Base-by-base conservation (phyloP, 192 early-diverging fungal genomes). In the Phlyctochytrium arcticum region DNA sequence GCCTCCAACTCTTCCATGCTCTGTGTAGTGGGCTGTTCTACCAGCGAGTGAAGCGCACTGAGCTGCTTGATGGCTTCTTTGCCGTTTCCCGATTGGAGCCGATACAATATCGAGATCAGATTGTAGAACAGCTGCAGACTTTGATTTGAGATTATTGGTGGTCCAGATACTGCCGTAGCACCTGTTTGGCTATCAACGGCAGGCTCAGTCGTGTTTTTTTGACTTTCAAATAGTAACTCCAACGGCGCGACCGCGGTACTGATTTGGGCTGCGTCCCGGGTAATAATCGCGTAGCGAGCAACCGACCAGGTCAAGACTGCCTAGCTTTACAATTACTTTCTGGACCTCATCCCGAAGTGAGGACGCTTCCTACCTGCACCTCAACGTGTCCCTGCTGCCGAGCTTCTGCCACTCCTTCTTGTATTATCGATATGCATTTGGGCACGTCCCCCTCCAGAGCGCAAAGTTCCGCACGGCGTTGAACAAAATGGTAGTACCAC, bases 401-500 rank as follows among this genome's bases (percentile, higher is more conserved):
- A 6, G 70, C 64, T 33, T 60, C 62, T 30, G 32, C 56, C n/a
- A 34, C 63, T 12, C 53, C 70, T 26, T 15, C n/a, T 6, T 23
- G 15, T 9, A 72, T 6, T 3, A 60, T 32, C 9, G 50, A 35
- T 19, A 19, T 32, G 35, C 62, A 57, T 4, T n/a, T 35, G n/a
- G 29, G 36, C 6, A 46, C 21, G n/a, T 72, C 60, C 5, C 51
- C 58, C 7, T 65, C 64, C 31, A 19, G 27, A 7, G 48, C 39
- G 12, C 21, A 36, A 9, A 72, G 21, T 19, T 60, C 49, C 21
- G 48, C 63, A 17, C 57, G 39, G 17, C 57, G 27, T 39, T 46
- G 24, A 6, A 49, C 37, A 32, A 72, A 72, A 35, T 72, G 63
- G 47, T 72, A 72, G 31, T 67, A 72, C 70, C 70, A 72, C 26